These are phyloP conservation scores for Oldenlandia corymbosa DNA, from an alignment of 257 asterid species.

Conservation along the genomic window DNA sequence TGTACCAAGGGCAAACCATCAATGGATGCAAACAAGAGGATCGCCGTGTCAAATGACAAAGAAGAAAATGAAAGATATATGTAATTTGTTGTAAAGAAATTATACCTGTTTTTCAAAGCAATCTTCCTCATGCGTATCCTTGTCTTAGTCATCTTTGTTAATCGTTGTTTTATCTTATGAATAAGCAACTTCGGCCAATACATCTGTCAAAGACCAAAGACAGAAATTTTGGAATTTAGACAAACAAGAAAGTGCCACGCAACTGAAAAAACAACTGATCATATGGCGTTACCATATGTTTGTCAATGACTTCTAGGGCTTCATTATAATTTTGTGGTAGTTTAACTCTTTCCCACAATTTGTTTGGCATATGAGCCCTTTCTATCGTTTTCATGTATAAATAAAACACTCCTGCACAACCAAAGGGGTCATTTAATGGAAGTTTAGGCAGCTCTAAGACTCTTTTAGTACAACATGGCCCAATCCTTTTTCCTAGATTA, in stretches of 20 bases:
- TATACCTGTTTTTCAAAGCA: constrained; percentile 86
- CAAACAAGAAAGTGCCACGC: neutral
- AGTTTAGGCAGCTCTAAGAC: neutral
- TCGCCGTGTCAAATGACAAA: neutral
- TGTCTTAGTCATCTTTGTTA: constrained; percentile 98
- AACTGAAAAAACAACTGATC: neutral
- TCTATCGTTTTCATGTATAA: constrained; percentile 96
- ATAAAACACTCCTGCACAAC: constrained; percentile 79
- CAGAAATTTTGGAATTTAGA: neutral
- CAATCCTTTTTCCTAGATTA: too few species aligned
- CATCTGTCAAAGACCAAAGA: constrained; percentile 35
- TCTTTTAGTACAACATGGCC: too few species aligned
- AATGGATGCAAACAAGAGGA: constrained; percentile 1
- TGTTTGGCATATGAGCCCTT: constrained; percentile 97
- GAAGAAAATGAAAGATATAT: constrained; percentile 8
- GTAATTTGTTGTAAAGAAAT: neutral
- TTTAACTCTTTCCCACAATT: constrained; percentile 94
- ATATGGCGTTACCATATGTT: constrained; percentile 63
- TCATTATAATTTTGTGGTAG: constrained; percentile 82
- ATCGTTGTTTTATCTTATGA: constrained; percentile 86
- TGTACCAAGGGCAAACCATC: neutral
- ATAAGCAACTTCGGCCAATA: constrained; percentile 92
- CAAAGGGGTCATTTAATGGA: constrained; percentile 7
- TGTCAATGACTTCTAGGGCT: constrained; percentile 91
- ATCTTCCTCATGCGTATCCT: constrained; percentile 96